A percentile compares a stretch with the other conserved stretches of the same genome.
phyloP scores from a whole-genome alignment of 2,329 filamentous ascomycete genomes.

The Colletotrichum melonis region DNA sequence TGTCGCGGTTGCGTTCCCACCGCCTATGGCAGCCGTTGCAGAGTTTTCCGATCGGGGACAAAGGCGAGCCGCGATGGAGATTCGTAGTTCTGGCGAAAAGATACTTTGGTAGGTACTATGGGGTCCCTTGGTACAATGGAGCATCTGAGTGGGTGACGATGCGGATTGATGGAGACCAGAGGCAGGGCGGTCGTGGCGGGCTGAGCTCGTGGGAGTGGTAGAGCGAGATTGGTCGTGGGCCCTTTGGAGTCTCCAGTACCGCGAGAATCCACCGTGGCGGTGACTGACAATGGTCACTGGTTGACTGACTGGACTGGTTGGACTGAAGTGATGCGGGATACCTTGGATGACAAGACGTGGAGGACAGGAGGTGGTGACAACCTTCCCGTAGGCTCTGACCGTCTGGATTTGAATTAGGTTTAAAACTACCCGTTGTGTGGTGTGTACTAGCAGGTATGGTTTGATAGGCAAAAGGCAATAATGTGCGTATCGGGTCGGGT shows the following conservation, averaged over 20 bases:
- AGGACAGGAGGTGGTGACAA: not conserved
- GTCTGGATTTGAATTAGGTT: not conserved
- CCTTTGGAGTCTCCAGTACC: not conserved
- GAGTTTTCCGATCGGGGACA: conserved; percentile 31
- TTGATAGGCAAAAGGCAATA: not conserved
- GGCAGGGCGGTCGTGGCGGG: conserved; percentile 25
- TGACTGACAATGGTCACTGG: not conserved
- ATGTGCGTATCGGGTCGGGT: not conserved
- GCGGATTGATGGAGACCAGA: conserved; percentile 14
- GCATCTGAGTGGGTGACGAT: conserved; percentile 16
- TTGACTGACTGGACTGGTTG: not conserved
- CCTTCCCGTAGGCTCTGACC: not conserved
- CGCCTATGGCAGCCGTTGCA: conserved; percentile 22
- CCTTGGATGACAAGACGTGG: not conserved
- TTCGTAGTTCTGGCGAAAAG: not conserved
- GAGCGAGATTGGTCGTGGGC: conserved; percentile 30
- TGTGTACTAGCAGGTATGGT: not conserved
- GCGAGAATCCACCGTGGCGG: not conserved
- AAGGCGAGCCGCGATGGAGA: conserved; percentile 7
- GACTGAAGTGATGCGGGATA: not conserved
- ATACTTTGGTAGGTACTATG: not conserved
- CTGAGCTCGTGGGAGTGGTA: conserved; percentile 24
- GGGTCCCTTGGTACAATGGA: not conserved
- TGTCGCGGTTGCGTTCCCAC: not conserved
- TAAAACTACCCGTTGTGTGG: not conserved